Conservation (phyloP, 257 asterid species). For the Solanum tarapatanum region DNA sequence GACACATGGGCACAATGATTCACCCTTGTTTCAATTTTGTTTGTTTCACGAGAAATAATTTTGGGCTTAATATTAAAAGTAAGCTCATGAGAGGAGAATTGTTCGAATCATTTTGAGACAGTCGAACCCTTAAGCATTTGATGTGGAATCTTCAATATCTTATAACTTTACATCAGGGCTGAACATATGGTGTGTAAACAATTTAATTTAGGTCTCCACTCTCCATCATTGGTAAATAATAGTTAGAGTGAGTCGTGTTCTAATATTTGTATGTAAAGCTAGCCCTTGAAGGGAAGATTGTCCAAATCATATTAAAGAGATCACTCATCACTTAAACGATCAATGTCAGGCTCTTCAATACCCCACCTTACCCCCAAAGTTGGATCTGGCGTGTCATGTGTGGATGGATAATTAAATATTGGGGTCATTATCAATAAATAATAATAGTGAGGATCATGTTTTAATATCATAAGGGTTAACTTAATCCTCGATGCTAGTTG, state of each 20-base stretch:
- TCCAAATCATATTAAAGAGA: background rate
- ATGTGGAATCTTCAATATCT: background rate
- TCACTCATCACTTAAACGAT: background rate
- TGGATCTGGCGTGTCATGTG: background rate
- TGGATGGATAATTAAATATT: background rate
- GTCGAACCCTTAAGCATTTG: background rate
- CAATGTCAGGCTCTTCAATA: background rate
- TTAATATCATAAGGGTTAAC: background rate
- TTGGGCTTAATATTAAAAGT: too few species aligned
- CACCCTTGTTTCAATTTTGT: background rate
- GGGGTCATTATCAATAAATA: background rate
- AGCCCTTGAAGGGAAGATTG: too few species aligned
- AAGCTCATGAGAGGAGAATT: accelerated
- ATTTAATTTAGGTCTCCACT: background rate
- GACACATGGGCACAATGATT: background rate
- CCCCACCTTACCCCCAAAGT: background rate
- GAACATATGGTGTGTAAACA: background rate
- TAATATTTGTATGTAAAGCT: background rate
- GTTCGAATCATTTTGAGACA: accelerated
- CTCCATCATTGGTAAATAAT: too few species aligned
- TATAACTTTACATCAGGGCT: background rate
- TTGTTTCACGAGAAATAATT: background rate
- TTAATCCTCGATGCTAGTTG: too few species aligned
- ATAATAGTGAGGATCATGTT: too few species aligned
- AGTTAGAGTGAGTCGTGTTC: too few species aligned